These are phyloP conservation scores for Alternaria atra DNA, from an alignment of 2,329 filamentous ascomycete genomes.

Conservation along the genomic window DNA sequence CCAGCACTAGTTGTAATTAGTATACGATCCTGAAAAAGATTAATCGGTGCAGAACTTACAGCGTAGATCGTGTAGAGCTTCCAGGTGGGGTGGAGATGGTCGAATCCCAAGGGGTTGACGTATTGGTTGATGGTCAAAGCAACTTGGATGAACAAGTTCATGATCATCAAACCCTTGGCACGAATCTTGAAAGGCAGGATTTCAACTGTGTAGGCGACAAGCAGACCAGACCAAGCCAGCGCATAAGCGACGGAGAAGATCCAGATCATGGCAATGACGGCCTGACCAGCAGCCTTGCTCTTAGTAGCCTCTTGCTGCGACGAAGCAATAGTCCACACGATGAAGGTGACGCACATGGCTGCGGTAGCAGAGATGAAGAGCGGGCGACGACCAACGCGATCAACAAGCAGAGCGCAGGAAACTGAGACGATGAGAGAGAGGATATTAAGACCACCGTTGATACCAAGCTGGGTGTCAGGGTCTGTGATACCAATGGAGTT, in stretches of 20 bases:
- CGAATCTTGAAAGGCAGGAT: constrained; percentile 61
- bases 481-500: constrained; percentile 67
- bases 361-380: constrained; percentile 41
- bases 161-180: constrained; percentile 61
- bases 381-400: constrained; percentile 59
- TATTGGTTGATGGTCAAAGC: constrained; percentile 69
- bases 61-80: constrained; percentile 74
- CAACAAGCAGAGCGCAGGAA: constrained; percentile 63
- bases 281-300: constrained; percentile 54
- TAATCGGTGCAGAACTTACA: constrained; percentile 44
- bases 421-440: constrained; percentile 68
- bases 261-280: constrained; percentile 62
- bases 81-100: constrained; percentile 65
- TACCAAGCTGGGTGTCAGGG: constrained; percentile 46
- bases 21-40: not conserved
- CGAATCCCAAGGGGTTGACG: constrained; percentile 70
- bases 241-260: constrained; percentile 63
- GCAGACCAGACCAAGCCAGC: constrained; percentile 66
- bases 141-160: constrained; percentile 71
- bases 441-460: constrained; percentile 67
- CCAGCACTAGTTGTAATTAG: constrained; percentile 57
- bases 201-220: constrained; percentile 63
- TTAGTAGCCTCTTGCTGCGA: constrained; percentile 62
- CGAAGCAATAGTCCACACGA: constrained; percentile 51
- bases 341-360: constrained; percentile 48